These are phyloP conservation scores for Phytophthora rubi DNA, from an alignment of 352 stramenopile species.

Conservation along the genomic window DNA sequence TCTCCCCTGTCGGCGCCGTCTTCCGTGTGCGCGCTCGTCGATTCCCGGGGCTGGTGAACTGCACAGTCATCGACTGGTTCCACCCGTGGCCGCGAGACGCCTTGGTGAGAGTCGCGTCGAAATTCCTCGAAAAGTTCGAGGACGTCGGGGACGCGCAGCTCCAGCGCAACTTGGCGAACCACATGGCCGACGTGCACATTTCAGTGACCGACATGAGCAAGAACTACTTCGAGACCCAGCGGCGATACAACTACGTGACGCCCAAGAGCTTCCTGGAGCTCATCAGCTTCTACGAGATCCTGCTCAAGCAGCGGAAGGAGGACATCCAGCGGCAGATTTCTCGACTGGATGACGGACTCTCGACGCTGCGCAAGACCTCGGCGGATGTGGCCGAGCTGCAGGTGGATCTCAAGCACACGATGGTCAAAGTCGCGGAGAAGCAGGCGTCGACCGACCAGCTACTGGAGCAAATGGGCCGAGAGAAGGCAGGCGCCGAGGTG, in stretches of 20 bases:
- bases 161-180: constrained; percentile 93
- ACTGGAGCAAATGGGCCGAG: constrained; percentile 93
- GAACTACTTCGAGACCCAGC: constrained; percentile 95
- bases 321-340: constrained; percentile 96
- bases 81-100: constrained; percentile 97
- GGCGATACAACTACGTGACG: constrained; percentile 98
- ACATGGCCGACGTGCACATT: constrained; percentile 98
- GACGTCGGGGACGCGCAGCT: constrained; percentile 85
- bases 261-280: constrained; percentile 98
- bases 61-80: constrained; percentile 98
- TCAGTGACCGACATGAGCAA: constrained; percentile 96
- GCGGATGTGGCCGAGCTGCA: constrained; percentile 96
- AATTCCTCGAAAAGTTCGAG: constrained; percentile 97
- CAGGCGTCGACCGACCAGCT: constrained; percentile 94
- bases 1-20: constrained; percentile 96
- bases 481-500: constrained; percentile 94
- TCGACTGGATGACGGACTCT: constrained; percentile 96
- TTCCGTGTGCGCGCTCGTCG: constrained; percentile 96
- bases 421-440: constrained; percentile 97
- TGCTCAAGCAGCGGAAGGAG: constrained; percentile 95
- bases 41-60: constrained; percentile 98
- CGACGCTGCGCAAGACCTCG: constrained; percentile 96
- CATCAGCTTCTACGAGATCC: constrained; percentile 98
- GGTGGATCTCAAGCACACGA: constrained; percentile 95
- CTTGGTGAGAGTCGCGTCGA: constrained; percentile 95